These are phyloP conservation scores for apple (Malus domestica) DNA, from an alignment of 306 rosid species.

Conservation along the genomic window DNA sequence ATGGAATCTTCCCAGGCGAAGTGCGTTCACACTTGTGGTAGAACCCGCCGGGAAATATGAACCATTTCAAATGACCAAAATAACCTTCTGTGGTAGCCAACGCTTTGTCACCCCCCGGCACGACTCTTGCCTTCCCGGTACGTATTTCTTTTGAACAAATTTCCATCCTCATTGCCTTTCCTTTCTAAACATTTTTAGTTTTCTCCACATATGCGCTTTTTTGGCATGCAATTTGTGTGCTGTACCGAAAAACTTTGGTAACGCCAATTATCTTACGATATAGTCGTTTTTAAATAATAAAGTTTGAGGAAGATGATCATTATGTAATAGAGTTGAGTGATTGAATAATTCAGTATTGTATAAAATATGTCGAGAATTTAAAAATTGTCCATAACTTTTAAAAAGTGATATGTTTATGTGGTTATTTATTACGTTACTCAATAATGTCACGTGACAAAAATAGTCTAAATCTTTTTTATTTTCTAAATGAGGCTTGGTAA, in stretches of 20 bases:
- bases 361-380: no score
- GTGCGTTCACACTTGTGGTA: constrained; percentile 24
- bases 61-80: not conserved
- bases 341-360: not conserved
- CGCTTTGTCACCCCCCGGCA: not conserved
- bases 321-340: no score
- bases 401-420: no score
- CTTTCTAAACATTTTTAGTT: no score
- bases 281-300: no score
- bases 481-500: not conserved
- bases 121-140: not conserved
- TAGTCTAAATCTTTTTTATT: not conserved
- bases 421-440: no score
- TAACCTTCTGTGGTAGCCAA: not conserved
- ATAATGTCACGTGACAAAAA: not conserved
- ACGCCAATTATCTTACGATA: not conserved
- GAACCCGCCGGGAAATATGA: not conserved
- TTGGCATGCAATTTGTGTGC: not conserved
- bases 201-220: not conserved
- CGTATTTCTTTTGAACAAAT: no score
- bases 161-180: not conserved
- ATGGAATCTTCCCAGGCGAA: constrained; percentile 21
- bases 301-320: no score
- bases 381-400: no score
- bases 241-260: not conserved